Evolutionary conservation across 148 eudicot genomes (phyloP).

Genomic region (Fagopyrum homotropicum): DNA sequence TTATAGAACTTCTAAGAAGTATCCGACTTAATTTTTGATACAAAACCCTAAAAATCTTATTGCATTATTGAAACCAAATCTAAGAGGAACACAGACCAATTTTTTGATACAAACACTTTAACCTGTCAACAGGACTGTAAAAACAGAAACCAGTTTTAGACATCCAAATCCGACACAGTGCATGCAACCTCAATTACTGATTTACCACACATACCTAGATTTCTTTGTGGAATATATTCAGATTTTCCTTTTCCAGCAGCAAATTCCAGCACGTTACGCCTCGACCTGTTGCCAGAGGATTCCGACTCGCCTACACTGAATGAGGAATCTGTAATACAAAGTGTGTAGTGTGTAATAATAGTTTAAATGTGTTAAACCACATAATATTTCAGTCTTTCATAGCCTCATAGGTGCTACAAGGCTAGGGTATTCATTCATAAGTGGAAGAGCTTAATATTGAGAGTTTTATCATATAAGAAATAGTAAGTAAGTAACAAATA

Average conservation of each 20-base stretch:
- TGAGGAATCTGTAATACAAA: conserved; percentile 5
- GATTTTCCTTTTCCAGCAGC: background rate
- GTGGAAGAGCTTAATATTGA: background rate
- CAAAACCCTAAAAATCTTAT: background rate
- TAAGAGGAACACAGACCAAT: background rate
- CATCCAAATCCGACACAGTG: background rate
- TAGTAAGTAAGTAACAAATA: background rate
- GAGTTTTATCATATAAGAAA: background rate
- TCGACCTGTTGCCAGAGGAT: background rate
- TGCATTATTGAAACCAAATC: background rate
- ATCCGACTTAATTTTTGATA: background rate
- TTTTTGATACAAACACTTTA: background rate
- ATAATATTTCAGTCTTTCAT: background rate
- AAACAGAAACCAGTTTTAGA: background rate
- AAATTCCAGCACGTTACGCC: background rate
- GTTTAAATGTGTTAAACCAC: background rate
- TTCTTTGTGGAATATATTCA: background rate
- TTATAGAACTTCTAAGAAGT: background rate
- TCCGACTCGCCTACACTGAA: background rate
- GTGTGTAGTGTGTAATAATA: background rate
- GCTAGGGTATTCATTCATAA: background rate
- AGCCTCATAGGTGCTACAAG: background rate
- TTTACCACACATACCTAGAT: background rate
- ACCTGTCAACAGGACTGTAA: background rate
- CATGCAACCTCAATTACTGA: background rate